Evolutionary conservation across 148 eudicot genomes (phyloP).

Genomic region (Pouteria glomerata): DNA sequence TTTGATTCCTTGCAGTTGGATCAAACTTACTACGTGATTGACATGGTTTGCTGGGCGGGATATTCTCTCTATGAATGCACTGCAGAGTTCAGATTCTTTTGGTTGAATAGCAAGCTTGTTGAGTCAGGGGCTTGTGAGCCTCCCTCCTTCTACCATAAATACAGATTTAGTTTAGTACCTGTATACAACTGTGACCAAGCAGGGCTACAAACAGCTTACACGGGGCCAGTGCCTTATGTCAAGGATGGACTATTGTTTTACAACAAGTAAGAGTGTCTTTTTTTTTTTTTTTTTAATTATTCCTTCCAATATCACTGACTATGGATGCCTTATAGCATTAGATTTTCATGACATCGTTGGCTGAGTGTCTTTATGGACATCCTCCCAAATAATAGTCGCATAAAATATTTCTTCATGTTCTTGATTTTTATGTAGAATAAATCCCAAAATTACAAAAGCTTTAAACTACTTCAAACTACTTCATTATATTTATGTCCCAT

Average conservation of each 20-base stretch:
- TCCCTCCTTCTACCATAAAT: constrained; percentile 75
- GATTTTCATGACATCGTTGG: not conserved
- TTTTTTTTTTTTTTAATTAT: no score
- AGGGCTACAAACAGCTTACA: constrained; percentile 76
- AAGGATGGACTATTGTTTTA: constrained; percentile 91
- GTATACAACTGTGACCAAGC: constrained; percentile 68
- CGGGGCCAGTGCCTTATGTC: constrained; percentile 64
- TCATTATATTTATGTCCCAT: not conserved
- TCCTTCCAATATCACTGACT: not conserved
- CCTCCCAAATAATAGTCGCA: not conserved
- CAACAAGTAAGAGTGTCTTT: constrained; percentile 53
- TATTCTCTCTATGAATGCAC: constrained; percentile 86
- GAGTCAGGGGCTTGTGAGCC: constrained; percentile 82
- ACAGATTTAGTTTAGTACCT: constrained; percentile 60
- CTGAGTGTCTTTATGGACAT: not conserved
- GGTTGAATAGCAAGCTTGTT: constrained; percentile 86
- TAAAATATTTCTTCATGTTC: not conserved
- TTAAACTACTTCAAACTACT: constrained; percentile 2
- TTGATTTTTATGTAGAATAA: not conserved
- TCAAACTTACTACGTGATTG: constrained; percentile 88
- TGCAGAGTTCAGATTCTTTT: constrained; percentile 90
- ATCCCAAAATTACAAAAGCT: not conserved
- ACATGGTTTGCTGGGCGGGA: constrained; percentile 93
- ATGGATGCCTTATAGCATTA: not conserved
- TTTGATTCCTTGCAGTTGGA: constrained; percentile 50